Evolutionary conservation across 2,329 filamentous ascomycete genomes (phyloP).

Genomic region (Claviceps sp.): DNA sequence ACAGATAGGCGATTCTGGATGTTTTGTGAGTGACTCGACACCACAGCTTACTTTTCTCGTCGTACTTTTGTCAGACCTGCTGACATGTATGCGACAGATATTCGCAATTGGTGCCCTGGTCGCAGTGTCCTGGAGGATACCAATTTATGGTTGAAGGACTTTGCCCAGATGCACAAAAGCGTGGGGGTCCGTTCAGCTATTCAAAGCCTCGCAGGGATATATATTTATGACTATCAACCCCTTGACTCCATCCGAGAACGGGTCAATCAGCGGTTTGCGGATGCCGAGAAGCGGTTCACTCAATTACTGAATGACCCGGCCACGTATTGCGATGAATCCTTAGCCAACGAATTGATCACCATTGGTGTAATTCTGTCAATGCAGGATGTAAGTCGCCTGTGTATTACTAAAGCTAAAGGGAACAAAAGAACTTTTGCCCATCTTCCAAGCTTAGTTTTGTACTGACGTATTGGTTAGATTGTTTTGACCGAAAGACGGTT

Average conservation of each 20-base stretch:
- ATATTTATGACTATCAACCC: slow-evolving; percentile 27
- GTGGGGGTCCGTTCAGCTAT: slow-evolving; percentile 23
- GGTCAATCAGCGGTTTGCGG: slow-evolving; percentile 20
- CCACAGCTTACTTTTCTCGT: neutral
- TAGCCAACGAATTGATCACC: slow-evolving; percentile 22
- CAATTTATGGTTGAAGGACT: slow-evolving; percentile 27
- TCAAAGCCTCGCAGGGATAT: slow-evolving; percentile 26
- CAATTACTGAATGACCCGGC: slow-evolving; percentile 15
- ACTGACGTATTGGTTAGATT: slow-evolving; percentile 13
- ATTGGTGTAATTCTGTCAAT: slow-evolving; percentile 25
- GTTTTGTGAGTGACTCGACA: slow-evolving; percentile 17
- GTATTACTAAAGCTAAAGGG: too few relatives aligned
- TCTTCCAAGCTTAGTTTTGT: neutral
- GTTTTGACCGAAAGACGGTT: slow-evolving; percentile 24
- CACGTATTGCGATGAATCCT: slow-evolving; percentile 10
- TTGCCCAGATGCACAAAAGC: slow-evolving; percentile 24
- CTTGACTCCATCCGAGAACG: slow-evolving; percentile 17
- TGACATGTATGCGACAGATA: slow-evolving; percentile 14
- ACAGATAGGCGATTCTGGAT: slow-evolving; percentile 20
- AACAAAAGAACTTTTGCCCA: neutral
- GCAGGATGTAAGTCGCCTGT: slow-evolving; percentile 22
- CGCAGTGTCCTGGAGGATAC: slow-evolving; percentile 23
- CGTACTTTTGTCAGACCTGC: neutral
- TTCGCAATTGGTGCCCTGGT: slow-evolving; percentile 27
- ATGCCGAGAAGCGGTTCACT: slow-evolving; percentile 18